Base-by-base conservation (phyloP, 1,139 yeast genomes). In the Blastobotrys proliferans region DNA sequence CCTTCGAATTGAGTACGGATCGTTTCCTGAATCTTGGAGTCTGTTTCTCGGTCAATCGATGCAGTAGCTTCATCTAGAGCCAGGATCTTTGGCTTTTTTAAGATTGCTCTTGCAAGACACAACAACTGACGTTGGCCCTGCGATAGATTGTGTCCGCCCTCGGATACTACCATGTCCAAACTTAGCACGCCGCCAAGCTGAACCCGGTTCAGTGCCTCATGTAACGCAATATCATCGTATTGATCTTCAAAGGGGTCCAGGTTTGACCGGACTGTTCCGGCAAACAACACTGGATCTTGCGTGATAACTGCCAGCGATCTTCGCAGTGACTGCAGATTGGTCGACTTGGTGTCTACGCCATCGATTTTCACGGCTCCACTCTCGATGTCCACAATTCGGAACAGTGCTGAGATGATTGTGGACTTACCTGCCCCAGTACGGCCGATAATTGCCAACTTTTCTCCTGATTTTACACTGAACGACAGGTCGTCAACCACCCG, bases 261-360 rank as follows among this genome's bases (percentile, higher is more conserved):
- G 53, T 81, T 81, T 53, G 72, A 69, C 48, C 86, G 66, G 32
- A 81, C 70, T 0, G 82, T 69, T 10, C 87, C 88, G 77, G 39
- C 94, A 80, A 34, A 90, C 73, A 90, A 87, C 84, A 62, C 85
- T 94, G 35, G 95, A 79, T 82, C 88, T 59, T 81, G 88, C n/a
- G 88, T 88, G 52, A 81, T 81, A 47, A 82, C 81, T 1, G 85
- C 72, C 21, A 82, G 63, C 52, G 72, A 70, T 6, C 76, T 67
- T 50, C 87, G 68, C 53, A 81, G 65, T 41, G 73, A 74, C 40
- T 68, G 65, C 36, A 81, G 67, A 1, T 85, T 85, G 44, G 81
- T 52, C 1, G 59, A 61, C 1, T 79, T 61, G 40, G 77, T 76
- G 56, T 81, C 83, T 26, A 79, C 54, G 2, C 73, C 84, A 58